Conservation (phyloP, 108 stramenopile genomes). For the Hondaea fermentalgiana region DNA sequence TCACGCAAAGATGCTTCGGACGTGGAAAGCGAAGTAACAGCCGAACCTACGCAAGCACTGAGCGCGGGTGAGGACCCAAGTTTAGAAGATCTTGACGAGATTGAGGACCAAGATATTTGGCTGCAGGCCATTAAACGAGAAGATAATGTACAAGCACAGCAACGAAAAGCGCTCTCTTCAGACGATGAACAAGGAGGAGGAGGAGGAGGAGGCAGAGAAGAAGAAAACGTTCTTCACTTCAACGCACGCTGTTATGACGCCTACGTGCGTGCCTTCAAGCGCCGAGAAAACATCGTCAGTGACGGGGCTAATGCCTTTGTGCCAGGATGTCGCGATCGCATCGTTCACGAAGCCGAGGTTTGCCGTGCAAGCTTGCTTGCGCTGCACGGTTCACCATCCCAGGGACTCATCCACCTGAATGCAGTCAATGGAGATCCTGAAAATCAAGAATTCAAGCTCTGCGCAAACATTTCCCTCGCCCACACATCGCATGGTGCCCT, state of each 20-base stretch:
- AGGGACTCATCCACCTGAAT: not conserved
- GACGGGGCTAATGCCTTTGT: not conserved
- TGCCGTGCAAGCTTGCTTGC: not conserved
- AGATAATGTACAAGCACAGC: too few relatives aligned
- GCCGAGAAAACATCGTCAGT: not conserved
- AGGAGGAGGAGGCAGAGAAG: too few relatives aligned
- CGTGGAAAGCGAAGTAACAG: not conserved
- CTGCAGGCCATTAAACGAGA: too few relatives aligned
- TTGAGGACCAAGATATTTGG: too few relatives aligned
- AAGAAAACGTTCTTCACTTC: not conserved
- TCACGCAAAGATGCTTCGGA: not conserved
- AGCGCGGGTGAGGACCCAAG: too few relatives aligned
- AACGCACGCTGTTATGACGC: not conserved
- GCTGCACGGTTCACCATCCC: not conserved
- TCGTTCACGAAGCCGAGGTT: not conserved
- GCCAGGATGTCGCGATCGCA: not conserved
- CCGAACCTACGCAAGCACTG: too few relatives aligned
- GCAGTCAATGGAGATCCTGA: too few relatives aligned
- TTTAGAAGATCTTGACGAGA: too few relatives aligned
- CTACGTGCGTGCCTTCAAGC: not conserved
- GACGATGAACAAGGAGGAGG: too few relatives aligned
- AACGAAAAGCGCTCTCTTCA: too few relatives aligned
- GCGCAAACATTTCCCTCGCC: not conserved
- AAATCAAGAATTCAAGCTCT: not conserved
- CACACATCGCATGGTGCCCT: not conserved